Percentiles rank a stretch among this genome's conserved stretches.
Evolutionary conservation across 768 basidiomycete species (phyloP).

Genomic region (Daedaleopsis nitida): DNA sequence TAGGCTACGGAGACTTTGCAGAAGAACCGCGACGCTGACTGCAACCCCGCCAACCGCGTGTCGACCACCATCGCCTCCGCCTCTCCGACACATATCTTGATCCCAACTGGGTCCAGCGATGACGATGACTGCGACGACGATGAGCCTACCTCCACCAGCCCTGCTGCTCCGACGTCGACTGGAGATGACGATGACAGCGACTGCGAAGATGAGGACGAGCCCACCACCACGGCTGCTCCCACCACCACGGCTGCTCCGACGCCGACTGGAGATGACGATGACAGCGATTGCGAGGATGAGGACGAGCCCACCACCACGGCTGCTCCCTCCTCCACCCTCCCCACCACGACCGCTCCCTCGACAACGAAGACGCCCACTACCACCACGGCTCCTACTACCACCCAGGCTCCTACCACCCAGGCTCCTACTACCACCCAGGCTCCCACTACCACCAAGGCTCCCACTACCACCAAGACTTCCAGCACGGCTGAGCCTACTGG

Average conservation of each 20-base stretch:
- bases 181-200: slow-evolving; percentile 33
- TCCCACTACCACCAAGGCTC: slow-evolving; percentile 14
- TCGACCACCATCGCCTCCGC: slow-evolving; percentile 16
- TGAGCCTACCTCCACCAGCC: slow-evolving; percentile 11
- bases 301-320: slow-evolving; percentile 21
- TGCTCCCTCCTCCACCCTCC: slow-evolving; percentile 4
- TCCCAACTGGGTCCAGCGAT: slow-evolving; percentile 9
- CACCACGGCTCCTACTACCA: background rate
- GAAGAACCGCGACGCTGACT: slow-evolving; percentile 50
- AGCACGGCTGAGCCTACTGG: slow-evolving; percentile 17
- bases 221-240: slow-evolving; percentile 6
- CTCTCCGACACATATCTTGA: slow-evolving; percentile 14
- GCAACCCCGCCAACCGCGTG: slow-evolving; percentile 47
- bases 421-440: slow-evolving; percentile 21
- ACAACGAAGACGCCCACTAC: too few relatives aligned
- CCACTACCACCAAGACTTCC: slow-evolving; percentile 16
- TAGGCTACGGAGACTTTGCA: slow-evolving; percentile 54
- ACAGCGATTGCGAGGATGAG: slow-evolving; percentile 37
- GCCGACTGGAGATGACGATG: slow-evolving; percentile 24
- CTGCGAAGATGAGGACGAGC: slow-evolving; percentile 36
- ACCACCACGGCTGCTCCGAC: slow-evolving; percentile 7
- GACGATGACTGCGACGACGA: slow-evolving; percentile 18
- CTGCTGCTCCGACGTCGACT: slow-evolving; percentile 29
- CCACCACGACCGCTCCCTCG: too few relatives aligned
- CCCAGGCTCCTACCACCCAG: slow-evolving; percentile 6